Evolutionary conservation across 148 eudicot genomes (phyloP), one percentile per base, ranked within the genome.

Genomic region (Camellia lanceoleosa): DNA sequence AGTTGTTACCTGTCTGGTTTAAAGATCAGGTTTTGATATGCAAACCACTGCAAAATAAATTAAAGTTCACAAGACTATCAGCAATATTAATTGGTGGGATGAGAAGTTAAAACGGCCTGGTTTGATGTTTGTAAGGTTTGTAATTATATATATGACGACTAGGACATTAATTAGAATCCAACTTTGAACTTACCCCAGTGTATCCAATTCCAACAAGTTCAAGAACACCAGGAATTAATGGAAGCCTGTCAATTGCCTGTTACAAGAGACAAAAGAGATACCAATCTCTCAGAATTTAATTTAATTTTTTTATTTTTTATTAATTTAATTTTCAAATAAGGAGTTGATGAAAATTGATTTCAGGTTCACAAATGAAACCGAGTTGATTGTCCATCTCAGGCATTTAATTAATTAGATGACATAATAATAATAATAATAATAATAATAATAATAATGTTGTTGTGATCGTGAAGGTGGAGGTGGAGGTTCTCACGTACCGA

Each of bases 181-280:
- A 81, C 92, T 30, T 30, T 30, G 38, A 30, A 30, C 38, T 85
- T 88, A 96, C 99, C 84, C 97, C 99, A 3, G 97, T 89, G 89
- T 93, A 96, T 72, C 99, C 99, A 80, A 96, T 96, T 75, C 99
- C 99, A 51, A 96, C 98, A 2, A 96, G 88, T 91, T 96, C 99
- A 47, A 96, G 84, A 79, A 89, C 83, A 43, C 98, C 97, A 47
- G 99, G 99, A 77, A 92, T 16, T 80, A 96, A 74, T 0, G 99
- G 99, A 80, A 96, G 97, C 88, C 85, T 92, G 79, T 96, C 98
- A 71, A 96, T 89, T 82, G 99, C 99, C 99, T 96, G 84, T 66
- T 64, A 70, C 30, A 68, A 60, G 5, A 4, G 11, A 9, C n/a
- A 43, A 23, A 47, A 64, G 67, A 70, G 54, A 64, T n/a, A 9